Evolutionary conservation across 176 grass and related monocot species (phyloP).

Genomic region (Aechmea fasciata): DNA sequence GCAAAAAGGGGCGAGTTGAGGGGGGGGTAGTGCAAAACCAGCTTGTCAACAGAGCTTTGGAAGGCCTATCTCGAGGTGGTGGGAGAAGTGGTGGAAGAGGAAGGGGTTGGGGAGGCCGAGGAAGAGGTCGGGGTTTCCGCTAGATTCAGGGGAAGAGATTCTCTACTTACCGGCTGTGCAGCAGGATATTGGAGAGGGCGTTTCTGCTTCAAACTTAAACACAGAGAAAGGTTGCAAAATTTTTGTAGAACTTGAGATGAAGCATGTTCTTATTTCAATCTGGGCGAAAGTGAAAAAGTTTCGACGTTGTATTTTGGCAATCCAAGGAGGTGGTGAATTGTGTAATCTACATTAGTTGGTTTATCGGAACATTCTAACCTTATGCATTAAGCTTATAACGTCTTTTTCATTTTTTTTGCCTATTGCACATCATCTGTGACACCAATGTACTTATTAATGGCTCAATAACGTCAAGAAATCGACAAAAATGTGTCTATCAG

Average conservation of each 20-base stretch:
- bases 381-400: not conserved
- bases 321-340: not conserved
- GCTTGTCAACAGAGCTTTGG: constrained; percentile 86
- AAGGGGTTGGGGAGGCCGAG: constrained; percentile 52
- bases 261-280: not conserved
- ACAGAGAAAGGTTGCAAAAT: not conserved
- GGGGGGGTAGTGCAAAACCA: constrained; percentile 51
- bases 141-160: constrained; percentile 22
- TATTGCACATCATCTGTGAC: not conserved
- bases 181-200: not conserved
- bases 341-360: constrained; percentile 7
- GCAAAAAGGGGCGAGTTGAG: constrained; percentile 59
- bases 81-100: constrained; percentile 44
- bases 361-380: not conserved
- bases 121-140: constrained; percentile 74
- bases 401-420: not conserved
- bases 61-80: constrained; percentile 65
- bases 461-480: no score
- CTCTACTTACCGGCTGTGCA: not conserved
- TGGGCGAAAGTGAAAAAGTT: no score
- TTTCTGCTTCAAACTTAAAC: not conserved
- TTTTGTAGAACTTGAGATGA: not conserved
- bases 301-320: no score
- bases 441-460: no score
- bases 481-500: no score